Evolutionary conservation across 139 green algal species (phyloP).

Genomic region (Asterochloris erici): DNA sequence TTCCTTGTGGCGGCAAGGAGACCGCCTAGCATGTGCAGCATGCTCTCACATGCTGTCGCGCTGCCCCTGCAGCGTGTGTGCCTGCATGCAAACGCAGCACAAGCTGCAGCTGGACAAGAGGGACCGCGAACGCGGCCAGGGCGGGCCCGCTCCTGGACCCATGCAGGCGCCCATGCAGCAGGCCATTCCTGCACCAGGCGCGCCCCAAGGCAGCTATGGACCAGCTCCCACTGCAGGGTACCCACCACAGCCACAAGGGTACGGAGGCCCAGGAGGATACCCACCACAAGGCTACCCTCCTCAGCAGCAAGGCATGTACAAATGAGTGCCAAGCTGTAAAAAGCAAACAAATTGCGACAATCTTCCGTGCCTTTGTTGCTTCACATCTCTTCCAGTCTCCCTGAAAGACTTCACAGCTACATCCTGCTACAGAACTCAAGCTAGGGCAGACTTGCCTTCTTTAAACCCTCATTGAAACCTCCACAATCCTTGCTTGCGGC

Average conservation of each 20-base stretch:
- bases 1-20: no score
- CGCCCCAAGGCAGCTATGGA: not conserved
- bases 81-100: slow-evolving; percentile 89
- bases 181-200: slow-evolving; percentile 14
- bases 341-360: no score
- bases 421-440: no score
- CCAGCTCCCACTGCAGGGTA: slow-evolving; percentile 10
- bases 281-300: slow-evolving; percentile 8
- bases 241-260: not conserved
- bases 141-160: slow-evolving; percentile 17
- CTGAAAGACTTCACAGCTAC: no score
- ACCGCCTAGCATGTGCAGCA: no score
- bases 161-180: slow-evolving; percentile 16
- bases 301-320: not conserved
- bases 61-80: slow-evolving; percentile 63
- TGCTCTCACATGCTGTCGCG: no score
- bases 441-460: no score
- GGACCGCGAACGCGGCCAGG: slow-evolving; percentile 40
- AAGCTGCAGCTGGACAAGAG: slow-evolving; percentile 82
- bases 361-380: no score
- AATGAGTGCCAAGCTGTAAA: no score
- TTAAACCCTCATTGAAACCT: no score
- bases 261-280: slow-evolving; percentile 1
- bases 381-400: no score
- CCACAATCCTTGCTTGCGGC: no score